Base-by-base conservation (phyloP, 108 stramenopile species). In the Craspedostauros australis region DNA sequence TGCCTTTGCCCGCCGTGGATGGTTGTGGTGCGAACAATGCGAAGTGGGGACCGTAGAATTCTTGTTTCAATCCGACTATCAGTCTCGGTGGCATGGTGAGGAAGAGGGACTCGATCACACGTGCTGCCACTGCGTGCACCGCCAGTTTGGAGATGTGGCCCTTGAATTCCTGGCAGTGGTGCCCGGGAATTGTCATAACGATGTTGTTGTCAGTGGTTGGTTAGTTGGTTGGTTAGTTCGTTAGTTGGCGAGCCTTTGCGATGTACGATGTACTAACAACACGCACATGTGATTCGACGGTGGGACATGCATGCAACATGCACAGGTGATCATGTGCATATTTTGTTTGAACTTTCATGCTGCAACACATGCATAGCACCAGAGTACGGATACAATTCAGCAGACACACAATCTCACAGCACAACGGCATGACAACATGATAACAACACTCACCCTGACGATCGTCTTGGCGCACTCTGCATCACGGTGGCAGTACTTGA, bases 21-120 rank as follows among this genome's bases (percentile, higher is more conserved):
- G n/a, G n/a, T n/a, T n/a, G n/a, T n/a, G n/a, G n/a, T 29, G 30
- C 46, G 71, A 95, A 92, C 6, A 88, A 57, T 37, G 82, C 67
- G 54, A 88, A 86, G 38, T 91, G 86, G 5, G 89, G 86, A 19
- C 95, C 95, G 48, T 93, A 95, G 36, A 95, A 79, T 67, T 95
- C 91, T 50, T 78, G 68, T 50, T 81, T 90, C 44, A 95, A 62
- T 5, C 68, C 33, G 5, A 70, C 62, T 15, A 79, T 70, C 11
- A 52, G 42, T 51, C 88, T 88, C 11, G 79, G n/a, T 20, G 90
- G 77, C 37, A 93, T 64, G 22, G 79, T 82, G 40, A 75, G 55
- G 41, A 93, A 84, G 15, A 91, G 45, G 0, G 84, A 73, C 59
- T 95, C 91, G 2, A 92, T 66, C 24, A 92, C 88, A 8, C 90